Evolutionary conservation across 169 alveolate species (phyloP).

Genomic region (Cystoisospora suis): DNA sequence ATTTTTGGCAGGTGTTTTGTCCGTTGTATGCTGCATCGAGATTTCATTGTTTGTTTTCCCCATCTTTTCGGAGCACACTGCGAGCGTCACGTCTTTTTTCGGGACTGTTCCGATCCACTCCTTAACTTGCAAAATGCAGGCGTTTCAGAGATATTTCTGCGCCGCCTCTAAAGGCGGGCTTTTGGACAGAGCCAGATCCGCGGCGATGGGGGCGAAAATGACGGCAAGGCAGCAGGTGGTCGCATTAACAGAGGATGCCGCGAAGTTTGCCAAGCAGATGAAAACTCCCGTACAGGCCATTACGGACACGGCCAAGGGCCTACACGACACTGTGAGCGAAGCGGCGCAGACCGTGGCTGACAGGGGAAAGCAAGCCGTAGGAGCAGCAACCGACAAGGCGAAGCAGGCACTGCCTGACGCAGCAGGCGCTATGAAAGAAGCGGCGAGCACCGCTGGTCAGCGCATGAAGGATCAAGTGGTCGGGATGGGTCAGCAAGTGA

Average conservation of each 20-base stretch:
- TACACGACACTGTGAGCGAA: neutral
- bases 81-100: too few relatives aligned
- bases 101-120: too few relatives aligned
- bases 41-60: too few relatives aligned
- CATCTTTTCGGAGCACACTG: too few relatives aligned
- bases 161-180: neutral
- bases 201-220: neutral
- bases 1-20: too few relatives aligned
- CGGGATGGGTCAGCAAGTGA: neutral
- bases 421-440: neutral
- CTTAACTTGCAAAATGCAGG: neutral
- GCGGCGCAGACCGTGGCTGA: neutral
- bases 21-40: too few relatives aligned
- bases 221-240: neutral
- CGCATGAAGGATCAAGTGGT: neutral
- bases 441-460: neutral
- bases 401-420: neutral
- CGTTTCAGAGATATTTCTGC: neutral
- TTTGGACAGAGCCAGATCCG: neutral
- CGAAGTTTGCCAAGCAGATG: conserved; percentile 5
- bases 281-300: neutral
- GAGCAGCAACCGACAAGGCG: neutral
- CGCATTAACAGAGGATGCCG: neutral
- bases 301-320: neutral
- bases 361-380: neutral